A percentile compares a stretch with the other conserved stretches of the same genome.
These are phyloP conservation scores for Draba incana DNA, from an alignment of 345 rosid species.

Conservation along the genomic window DNA sequence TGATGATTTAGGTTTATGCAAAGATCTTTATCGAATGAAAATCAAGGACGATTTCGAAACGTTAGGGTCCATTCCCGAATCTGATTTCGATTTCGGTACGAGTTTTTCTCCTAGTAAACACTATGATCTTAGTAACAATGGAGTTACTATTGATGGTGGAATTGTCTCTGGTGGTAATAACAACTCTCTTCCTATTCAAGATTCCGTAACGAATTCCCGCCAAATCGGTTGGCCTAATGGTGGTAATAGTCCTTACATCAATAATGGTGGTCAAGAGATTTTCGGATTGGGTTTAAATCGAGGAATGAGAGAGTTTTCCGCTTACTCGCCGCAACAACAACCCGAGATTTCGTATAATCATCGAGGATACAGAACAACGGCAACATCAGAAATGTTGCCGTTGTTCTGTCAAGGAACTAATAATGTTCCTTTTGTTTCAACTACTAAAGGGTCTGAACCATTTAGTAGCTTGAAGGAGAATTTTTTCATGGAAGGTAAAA, in stretches of 20 bases:
- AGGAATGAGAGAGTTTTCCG: constrained; percentile 10
- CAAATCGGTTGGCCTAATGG: constrained; percentile 31
- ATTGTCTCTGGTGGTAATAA: constrained; percentile 16
- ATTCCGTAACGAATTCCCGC: constrained; percentile 17
- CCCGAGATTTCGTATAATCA: background rate
- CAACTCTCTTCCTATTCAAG: constrained; percentile 9
- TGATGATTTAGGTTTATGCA: constrained; percentile 35
- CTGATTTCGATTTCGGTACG: background rate
- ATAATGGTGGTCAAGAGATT: constrained; percentile 10
- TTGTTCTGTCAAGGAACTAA: constrained; percentile 26
- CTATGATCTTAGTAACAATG: background rate
- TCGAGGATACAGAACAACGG: constrained; percentile 4
- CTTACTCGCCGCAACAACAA: constrained; percentile 2
- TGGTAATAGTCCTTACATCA: constrained; percentile 24
- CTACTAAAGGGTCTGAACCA: constrained; percentile 35
- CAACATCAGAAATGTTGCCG: constrained; percentile 27
- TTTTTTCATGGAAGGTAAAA: constrained; percentile 24
- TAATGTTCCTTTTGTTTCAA: constrained; percentile 21
- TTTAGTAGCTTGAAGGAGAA: constrained; percentile 40
- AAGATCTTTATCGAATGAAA: constrained; percentile 34
- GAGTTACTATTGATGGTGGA: background rate
- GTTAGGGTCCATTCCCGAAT: constrained; percentile 19
- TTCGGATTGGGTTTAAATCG: constrained; percentile 5
- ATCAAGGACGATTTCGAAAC: constrained; percentile 13
- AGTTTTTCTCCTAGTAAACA: background rate